Conservation (phyloP, 345 rosid species). For the Eucalyptus erythrocorys region DNA sequence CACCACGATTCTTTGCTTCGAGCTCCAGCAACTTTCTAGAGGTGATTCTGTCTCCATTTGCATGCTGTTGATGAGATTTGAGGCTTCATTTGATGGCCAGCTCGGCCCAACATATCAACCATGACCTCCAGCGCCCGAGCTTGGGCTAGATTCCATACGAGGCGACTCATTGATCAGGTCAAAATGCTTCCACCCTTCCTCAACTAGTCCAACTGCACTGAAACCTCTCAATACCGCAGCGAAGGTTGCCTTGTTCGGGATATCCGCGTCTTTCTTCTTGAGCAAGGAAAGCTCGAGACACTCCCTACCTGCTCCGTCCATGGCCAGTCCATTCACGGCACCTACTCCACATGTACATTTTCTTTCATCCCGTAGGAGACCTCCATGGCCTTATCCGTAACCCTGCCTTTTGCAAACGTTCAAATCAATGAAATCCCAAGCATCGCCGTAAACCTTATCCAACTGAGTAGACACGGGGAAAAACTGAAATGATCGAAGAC, state of each 20-base stretch:
- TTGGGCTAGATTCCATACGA: constrained; percentile 33
- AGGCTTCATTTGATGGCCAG: constrained; percentile 35
- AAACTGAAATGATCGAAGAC: constrained; percentile 38
- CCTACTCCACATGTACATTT: constrained; percentile 46
- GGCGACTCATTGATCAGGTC: constrained; percentile 24
- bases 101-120: constrained; percentile 45
- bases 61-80: constrained; percentile 21
- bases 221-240: constrained; percentile 44
- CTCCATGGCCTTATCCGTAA: constrained; percentile 40
- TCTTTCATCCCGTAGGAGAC: constrained; percentile 37
- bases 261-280: constrained; percentile 26
- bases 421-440: constrained; percentile 47
- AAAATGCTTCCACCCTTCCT: constrained; percentile 34
- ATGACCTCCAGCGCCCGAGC: constrained; percentile 51
- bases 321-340: constrained; percentile 39
- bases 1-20: constrained; percentile 32
- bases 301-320: constrained; percentile 32
- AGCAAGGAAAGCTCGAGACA: constrained; percentile 38
- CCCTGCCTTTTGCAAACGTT: constrained; percentile 43
- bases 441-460: constrained; percentile 17
- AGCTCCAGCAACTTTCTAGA: constrained; percentile 35
- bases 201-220: constrained; percentile 31
- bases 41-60: constrained; percentile 36
- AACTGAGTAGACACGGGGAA: constrained; percentile 46
- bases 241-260: constrained; percentile 34